Conservation (phyloP, 225 moss, liverwort and hornwort species). For the Physcomitrium patens region DNA sequence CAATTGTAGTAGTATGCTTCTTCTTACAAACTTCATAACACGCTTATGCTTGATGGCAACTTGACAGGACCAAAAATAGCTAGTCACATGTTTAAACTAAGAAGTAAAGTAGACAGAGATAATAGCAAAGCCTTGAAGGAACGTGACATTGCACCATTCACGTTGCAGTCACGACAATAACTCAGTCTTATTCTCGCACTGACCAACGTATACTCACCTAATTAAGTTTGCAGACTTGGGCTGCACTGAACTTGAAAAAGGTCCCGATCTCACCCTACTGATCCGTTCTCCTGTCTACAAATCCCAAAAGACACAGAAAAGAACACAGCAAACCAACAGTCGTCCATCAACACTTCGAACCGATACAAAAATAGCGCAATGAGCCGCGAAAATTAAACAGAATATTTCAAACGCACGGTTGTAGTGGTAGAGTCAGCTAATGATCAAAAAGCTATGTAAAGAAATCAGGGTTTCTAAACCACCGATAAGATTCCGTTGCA, state of each 20-base stretch:
- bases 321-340: no score
- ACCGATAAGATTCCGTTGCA: neutral
- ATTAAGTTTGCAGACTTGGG: conserved; percentile 39
- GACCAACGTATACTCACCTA: conserved; percentile 27
- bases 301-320: neutral
- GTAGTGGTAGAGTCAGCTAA: neutral
- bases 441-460: no score
- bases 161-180: neutral
- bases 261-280: conserved; percentile 44
- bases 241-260: conserved; percentile 37
- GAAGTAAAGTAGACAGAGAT: neutral
- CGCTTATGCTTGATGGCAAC: neutral
- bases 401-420: conserved; percentile 1
- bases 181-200: neutral
- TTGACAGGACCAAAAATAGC: neutral
- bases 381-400: conserved; percentile 1
- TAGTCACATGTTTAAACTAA: neutral
- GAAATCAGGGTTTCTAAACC: neutral
- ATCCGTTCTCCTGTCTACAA: conserved; percentile 40
- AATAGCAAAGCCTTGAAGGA: neutral
- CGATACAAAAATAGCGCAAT: neutral
- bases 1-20: neutral
- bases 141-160: neutral
- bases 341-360: no score
- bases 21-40: neutral